Evolutionary conservation across 371 early-diverging fungal species (phyloP).

Genomic region (Mortierella sp.): DNA sequence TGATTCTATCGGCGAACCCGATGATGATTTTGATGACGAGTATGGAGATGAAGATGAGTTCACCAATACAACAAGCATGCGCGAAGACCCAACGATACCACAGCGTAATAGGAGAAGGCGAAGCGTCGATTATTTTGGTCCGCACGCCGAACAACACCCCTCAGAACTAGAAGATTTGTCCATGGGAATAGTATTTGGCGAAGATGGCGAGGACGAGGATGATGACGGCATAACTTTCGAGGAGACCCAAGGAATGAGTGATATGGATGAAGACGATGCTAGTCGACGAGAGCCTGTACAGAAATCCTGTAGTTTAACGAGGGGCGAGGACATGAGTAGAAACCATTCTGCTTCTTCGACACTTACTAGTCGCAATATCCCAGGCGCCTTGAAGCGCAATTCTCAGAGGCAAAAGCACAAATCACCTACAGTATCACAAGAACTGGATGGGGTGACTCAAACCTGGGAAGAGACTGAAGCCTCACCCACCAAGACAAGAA

Average conservation of each 20-base stretch:
- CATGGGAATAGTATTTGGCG: conserved; percentile 55
- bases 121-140: conserved; percentile 39
- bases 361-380: conserved; percentile 34
- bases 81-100: conserved; percentile 5
- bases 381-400: conserved; percentile 4
- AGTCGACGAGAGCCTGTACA: background rate
- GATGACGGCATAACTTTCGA: conserved; percentile 27
- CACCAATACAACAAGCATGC: conserved; percentile 36
- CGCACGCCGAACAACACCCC: conserved; percentile 32
- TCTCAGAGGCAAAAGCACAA: conserved; percentile 26
- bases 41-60: conserved; percentile 50
- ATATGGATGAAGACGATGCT: conserved; percentile 5
- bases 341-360: conserved; percentile 42
- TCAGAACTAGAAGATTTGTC: conserved; percentile 41
- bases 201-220: conserved; percentile 22
- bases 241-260: conserved; percentile 17
- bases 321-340: conserved; percentile 37
- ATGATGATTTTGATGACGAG: conserved; percentile 53
- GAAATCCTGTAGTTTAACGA: background rate
- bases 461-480: conserved; percentile 35
- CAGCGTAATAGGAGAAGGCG: conserved; percentile 16
- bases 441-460: conserved; percentile 20
- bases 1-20: conserved; percentile 44
- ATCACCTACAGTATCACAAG: conserved; percentile 32
- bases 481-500: conserved; percentile 4